Percentiles rank a stretch among this genome's conserved stretches.
Evolutionary conservation across 1,139 yeast genomes (phyloP).

Genomic region (Sugiyamaella sp.): DNA sequence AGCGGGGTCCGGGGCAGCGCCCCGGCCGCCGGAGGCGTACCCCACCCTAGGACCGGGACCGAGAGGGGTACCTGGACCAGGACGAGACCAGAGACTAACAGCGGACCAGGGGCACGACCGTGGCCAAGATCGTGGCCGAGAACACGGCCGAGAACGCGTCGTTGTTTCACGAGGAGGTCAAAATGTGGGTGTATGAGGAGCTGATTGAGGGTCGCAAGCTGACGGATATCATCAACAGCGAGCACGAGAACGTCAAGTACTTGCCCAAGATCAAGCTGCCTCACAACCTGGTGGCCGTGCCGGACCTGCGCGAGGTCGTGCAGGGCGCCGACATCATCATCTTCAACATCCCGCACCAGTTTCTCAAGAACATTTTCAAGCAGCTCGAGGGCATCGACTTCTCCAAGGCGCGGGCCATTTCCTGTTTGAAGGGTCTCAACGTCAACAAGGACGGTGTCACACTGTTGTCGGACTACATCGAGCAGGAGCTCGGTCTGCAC

Average conservation of each 20-base stretch:
- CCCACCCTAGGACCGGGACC: too few species aligned
- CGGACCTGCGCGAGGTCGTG: slow-evolving; percentile 74
- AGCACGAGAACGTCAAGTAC: slow-evolving; percentile 81
- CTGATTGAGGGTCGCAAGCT: slow-evolving; percentile 61
- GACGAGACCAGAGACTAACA: slow-evolving; percentile 8
- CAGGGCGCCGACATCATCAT: slow-evolving; percentile 78
- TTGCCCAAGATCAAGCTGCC: slow-evolving; percentile 84
- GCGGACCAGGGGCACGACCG: slow-evolving; percentile 74
- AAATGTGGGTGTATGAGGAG: slow-evolving; percentile 97
- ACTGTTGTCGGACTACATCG: slow-evolving; percentile 72
- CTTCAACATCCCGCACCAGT: slow-evolving; percentile 95
- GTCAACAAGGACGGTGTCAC: slow-evolving; percentile 80
- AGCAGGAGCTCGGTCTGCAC: slow-evolving; percentile 74
- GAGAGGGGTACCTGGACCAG: too few species aligned
- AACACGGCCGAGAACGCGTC: slow-evolving; percentile 70
- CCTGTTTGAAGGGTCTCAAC: slow-evolving; percentile 91
- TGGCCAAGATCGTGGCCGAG: slow-evolving; percentile 91
- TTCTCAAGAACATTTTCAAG: slow-evolving; percentile 68
- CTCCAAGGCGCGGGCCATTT: slow-evolving; percentile 76
- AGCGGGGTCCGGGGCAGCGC: background rate
- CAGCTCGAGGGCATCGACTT: slow-evolving; percentile 76
- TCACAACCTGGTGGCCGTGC: slow-evolving; percentile 77
- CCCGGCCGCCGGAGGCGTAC: background rate
- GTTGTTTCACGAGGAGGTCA: slow-evolving; percentile 66
- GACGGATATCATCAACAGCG: slow-evolving; percentile 82